Percentiles rank a stretch among this genome's conserved stretches.
Evolutionary conservation across 208 protist genomes (phyloP).

Genomic region (Crithidia expoeki): DNA sequence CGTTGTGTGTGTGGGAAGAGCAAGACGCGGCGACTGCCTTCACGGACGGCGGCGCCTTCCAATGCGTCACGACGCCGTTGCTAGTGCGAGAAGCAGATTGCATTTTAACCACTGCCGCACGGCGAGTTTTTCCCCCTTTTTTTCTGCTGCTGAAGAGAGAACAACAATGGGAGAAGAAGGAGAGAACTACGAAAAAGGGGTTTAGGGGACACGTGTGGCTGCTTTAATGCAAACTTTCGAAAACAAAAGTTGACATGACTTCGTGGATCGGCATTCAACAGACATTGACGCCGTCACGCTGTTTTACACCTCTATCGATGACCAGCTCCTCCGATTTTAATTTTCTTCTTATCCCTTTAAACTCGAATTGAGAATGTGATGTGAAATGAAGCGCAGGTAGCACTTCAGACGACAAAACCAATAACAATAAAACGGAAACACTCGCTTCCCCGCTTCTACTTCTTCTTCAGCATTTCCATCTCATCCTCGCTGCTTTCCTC

Average conservation of each 20-base stretch:
- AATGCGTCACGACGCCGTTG: conserved; percentile 9
- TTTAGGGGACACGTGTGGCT: no score
- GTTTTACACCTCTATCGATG: no score
- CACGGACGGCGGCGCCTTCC: conserved; percentile 4
- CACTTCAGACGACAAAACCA: background rate
- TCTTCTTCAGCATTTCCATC: conserved; percentile 42
- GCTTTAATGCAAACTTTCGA: no score
- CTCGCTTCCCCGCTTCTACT: background rate
- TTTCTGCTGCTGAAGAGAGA: no score
- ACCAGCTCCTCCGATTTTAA: no score
- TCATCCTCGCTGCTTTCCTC: conserved; percentile 48
- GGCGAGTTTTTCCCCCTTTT: no score
- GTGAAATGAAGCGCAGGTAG: no score
- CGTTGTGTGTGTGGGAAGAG: background rate
- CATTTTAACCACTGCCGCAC: conserved; percentile 6
- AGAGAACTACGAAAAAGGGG: background rate
- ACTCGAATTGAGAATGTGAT: no score
- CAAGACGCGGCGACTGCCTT: background rate
- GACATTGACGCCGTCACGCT: no score
- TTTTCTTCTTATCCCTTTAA: no score
- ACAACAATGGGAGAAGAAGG: background rate
- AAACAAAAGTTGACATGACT: no score
- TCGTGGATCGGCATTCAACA: no score
- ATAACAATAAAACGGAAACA: background rate
- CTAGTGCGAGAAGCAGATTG: background rate